Percentiles rank a stretch among this genome's conserved stretches.
Conservation (phyloP, 2,329 filamentous ascomycete genomes). For the Thielaviopsis euricoi region DNA sequence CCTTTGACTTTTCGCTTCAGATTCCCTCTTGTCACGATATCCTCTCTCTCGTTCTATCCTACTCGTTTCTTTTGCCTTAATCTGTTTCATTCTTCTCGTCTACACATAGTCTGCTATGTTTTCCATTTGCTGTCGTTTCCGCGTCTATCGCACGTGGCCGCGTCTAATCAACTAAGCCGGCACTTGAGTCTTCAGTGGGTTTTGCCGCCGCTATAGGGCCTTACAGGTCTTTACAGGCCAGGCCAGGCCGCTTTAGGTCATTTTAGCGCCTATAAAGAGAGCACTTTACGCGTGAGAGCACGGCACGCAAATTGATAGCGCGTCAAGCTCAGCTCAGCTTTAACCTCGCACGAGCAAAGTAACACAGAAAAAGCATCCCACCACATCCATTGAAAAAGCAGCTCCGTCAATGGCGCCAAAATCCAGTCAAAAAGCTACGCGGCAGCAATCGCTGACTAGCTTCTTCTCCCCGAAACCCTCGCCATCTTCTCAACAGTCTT, state of each 20-base stretch:
- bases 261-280: background rate
- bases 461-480: conserved; percentile 53
- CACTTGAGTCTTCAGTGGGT: background rate
- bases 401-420: conserved; percentile 17
- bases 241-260: background rate
- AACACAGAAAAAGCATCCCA: background rate
- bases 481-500: conserved; percentile 22
- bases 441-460: conserved; percentile 69
- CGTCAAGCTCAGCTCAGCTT: too few relatives aligned
- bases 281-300: background rate
- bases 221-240: too few relatives aligned
- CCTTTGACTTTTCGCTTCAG: too few relatives aligned
- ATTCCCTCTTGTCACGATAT: too few relatives aligned
- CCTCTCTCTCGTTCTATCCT: too few relatives aligned
- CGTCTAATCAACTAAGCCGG: too few relatives aligned
- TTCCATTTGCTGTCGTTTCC: too few relatives aligned
- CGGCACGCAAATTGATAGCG: background rate
- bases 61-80: too few relatives aligned
- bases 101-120: too few relatives aligned
- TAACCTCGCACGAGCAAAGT: background rate
- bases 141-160: too few relatives aligned
- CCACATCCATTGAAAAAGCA: background rate
- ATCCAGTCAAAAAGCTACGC: conserved; percentile 31
- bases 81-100: too few relatives aligned
- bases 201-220: too few relatives aligned